Evolutionary conservation across 2,329 filamentous ascomycete species (phyloP), one percentile per base, ranked within the genome.

Genomic region (Samsoniella hepiali): DNA sequence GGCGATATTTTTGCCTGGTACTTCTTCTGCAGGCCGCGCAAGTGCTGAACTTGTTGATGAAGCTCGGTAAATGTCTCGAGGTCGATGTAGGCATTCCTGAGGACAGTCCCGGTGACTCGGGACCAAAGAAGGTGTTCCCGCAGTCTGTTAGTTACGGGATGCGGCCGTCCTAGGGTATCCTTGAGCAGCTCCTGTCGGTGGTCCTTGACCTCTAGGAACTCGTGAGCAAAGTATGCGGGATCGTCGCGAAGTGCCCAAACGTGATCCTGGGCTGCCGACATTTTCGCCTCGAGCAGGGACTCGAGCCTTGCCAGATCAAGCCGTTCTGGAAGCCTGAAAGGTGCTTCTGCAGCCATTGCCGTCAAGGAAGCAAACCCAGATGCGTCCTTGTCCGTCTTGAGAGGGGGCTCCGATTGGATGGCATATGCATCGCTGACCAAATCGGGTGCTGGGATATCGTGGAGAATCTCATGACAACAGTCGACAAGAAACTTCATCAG

Each of bases 221-320:
- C 62, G 1, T 82, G 74, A 4, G 75, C 71, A 65, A 87, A 88
- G 71, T 86, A 87, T 0, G 72, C 72, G 0, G 85, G 84, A 68
- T 88, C 86, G 67, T 88, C 85, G 8, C 84, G 77, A 3, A 88
- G 72, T 0, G 77, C 68, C 78, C 79, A 84, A 0, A 86, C 50
- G 66, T 87, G 82, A 69, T 88, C 84, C 62, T 84, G 78, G 0
- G 78, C 77, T 3, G 76, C 75, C 0, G 74, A 68, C 0, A 67
- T 67, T 64, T 75, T 78, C 0, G 81, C 80, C 2, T 68, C 69
- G 0, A 84, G 72, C 4, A 87, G 67, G 1, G 72, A 69, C 45
- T 77, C 72, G 0, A 88, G 72, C 0, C 77, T 75, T 0, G 56
- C 65, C 1, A 86, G 70, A 65, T 87, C 77, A 0, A 86, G 69